Base-by-base conservation (phyloP, 345 rosid genomes). In the Syzygium aqueum region DNA sequence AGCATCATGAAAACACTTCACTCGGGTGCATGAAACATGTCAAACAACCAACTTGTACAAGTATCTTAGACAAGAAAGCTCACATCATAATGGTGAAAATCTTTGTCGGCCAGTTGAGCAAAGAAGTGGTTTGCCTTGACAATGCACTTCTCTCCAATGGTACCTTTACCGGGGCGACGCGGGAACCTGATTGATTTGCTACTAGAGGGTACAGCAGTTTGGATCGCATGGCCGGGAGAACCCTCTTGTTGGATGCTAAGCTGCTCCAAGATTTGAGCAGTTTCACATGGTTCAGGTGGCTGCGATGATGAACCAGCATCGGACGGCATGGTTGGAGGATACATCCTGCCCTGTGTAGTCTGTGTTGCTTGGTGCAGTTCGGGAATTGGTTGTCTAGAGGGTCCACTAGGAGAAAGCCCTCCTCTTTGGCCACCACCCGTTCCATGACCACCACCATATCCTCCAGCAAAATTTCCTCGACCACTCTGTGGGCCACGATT, bases 91-190 rank as follows among this genome's bases (percentile, higher is more conserved):
- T 97, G 99, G 91, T 97, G 99, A 92, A 97, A 90, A 92, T 97
- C 99, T 87, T 95, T 97, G 90, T 97, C 96, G 9, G 98, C 98
- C 65, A 97, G 86, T 84, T 97, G 96, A 40, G 97, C 98, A 88
- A 95, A 96, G 89, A 97, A 97, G 90, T 97, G 99, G 86, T 97
- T 97, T n/a, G 99, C 99, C 92, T 97, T 97, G 13, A 97, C 97
- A 22, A 96, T 93, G 89, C 99, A 97, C 84, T 85, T 94, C 30
- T 15, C 90, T 22, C 99, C 98, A 61, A 77, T 54, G 51, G 67
- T 89, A 63, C 99, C 99, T 90, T 89, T 94, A 33, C 98, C 98
- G 85, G 99, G 99, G 80, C 98, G 92, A 88, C 90, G 92, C 16
- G 99, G 99, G 90, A 97, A 97, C 90, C 94, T 92, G 85, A 94